Conservation (phyloP, 176 grass and related monocot species). For the Pontederia paniculata region DNA sequence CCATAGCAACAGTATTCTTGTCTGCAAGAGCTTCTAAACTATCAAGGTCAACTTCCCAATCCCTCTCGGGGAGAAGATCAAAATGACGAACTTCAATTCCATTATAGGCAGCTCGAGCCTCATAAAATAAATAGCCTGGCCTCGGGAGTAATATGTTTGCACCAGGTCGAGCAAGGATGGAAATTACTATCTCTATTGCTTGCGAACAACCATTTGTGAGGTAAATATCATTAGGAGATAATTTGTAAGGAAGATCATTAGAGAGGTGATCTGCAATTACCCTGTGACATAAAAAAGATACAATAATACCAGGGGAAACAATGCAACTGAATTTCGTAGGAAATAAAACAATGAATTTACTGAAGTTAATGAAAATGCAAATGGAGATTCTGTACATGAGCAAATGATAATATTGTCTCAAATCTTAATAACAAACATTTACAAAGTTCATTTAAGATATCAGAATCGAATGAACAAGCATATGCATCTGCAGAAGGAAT, state of each 20-base stretch:
- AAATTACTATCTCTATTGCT: constrained; percentile 57
- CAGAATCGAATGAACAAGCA: no score
- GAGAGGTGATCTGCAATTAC: constrained; percentile 62
- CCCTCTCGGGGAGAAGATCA: constrained; percentile 51
- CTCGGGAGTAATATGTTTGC: constrained; percentile 69
- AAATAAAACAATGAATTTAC: no score
- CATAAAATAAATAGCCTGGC: constrained; percentile 46
- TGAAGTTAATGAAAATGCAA: no score
- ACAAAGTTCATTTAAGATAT: no score
- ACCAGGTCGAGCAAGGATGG: constrained; percentile 34
- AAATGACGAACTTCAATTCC: constrained; percentile 45
- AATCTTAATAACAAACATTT: no score
- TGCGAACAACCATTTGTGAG: constrained; percentile 53
- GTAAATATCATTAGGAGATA: constrained; percentile 54
- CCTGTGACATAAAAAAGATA: constrained; percentile 16
- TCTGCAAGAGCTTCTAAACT: constrained; percentile 47
- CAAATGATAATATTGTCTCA: no score
- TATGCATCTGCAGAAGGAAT: no score
- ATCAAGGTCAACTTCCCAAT: constrained; percentile 58
- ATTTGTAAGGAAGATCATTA: constrained; percentile 46
- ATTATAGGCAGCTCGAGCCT: constrained; percentile 28
- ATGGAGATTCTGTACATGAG: no score
- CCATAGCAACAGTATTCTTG: constrained; percentile 64
- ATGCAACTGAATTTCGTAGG: no score
- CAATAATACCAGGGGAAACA: no score